Percentiles rank a stretch among this genome's conserved stretches.
These are phyloP conservation scores for Metschnikowia gelsemii DNA, from an alignment of 805 yeast genomes.

Conservation along the genomic window DNA sequence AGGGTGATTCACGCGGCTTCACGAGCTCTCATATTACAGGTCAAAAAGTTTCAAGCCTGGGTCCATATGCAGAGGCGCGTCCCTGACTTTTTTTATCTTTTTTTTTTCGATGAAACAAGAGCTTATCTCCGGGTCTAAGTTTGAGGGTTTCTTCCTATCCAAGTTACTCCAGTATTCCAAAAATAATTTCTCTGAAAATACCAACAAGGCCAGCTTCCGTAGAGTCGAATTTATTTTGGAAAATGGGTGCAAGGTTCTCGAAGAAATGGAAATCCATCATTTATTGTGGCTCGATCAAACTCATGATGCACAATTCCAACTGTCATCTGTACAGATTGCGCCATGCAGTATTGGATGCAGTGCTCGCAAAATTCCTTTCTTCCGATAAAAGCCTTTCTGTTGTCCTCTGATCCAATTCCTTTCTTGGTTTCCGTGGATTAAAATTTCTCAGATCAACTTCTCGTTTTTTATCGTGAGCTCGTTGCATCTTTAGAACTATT, in stretches of 20 bases:
- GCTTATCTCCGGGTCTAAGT: too few relatives aligned
- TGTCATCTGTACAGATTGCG: constrained; percentile 9
- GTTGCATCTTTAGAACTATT: background rate
- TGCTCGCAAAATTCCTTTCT: constrained; percentile 6
- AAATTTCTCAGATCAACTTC: background rate
- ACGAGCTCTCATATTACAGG: constrained; percentile 3
- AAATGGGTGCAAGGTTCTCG: background rate
- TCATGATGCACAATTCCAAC: background rate
- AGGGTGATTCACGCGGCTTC: constrained; percentile 12
- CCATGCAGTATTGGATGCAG: constrained; percentile 8
- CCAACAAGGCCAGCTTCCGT: too few relatives aligned
- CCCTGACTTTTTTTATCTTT: too few relatives aligned
- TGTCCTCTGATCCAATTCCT: constrained; percentile 1
- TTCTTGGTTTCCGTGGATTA: background rate
- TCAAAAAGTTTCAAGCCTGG: constrained; percentile 2
- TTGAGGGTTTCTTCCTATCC: too few relatives aligned
- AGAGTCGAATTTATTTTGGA: background rate
- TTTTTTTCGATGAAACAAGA: background rate
- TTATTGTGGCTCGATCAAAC: constrained; percentile 1
- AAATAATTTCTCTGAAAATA: too few relatives aligned
- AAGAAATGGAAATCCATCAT: background rate
- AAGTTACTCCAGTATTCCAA: too few relatives aligned
- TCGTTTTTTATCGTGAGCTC: background rate
- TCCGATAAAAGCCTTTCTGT: constrained; percentile 7
- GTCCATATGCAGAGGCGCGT: background rate